Evolutionary conservation across 2,329 filamentous ascomycete species (phyloP), one percentile per base, ranked within the genome.

Genomic region (Basipetospora chlamydospora): DNA sequence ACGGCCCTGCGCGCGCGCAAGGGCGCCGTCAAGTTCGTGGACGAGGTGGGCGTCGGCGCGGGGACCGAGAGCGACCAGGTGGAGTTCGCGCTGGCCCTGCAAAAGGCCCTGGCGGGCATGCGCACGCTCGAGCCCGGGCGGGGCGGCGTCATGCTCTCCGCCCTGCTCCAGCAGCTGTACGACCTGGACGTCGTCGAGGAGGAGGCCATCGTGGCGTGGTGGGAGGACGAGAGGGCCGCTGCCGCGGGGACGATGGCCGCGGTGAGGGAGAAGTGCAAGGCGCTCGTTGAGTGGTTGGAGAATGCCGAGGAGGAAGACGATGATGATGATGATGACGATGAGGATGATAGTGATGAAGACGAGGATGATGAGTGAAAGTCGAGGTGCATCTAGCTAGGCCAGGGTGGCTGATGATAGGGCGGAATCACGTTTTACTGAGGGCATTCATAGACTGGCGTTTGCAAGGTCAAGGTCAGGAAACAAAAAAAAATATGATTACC

Each of bases 161-260:
- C 78, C 26, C 63, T 85, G 47, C 71, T 85, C 46, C 90, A 92
- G 60, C 82, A 86, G 55, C 64, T 96, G 35, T 92, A 93, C 52
- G 75, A 81, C 45, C 58, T 81, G 33, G 90, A 96, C 45, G 68
- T 93, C 12, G 60, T 95, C 2, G 85, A 94, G 52, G 85, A 94
- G 50, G 87, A 95, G 28, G 86, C 81, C 0, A 82, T 94, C 45
- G 61, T 88, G 48, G 70, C 71, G 33, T 98, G 90, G 90, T 96
- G 87, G 87, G 71, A 66, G 15, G 80, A 93, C 53, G 66, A 70
- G 33, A 56, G 77, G 49, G 78, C 80, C 5, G 68, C 60, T 17
- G 76, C 75, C 38, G 75, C 66, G 11, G 79, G 81, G 38, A 70
- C 72, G 37, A 73, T 95, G 77, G 58, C 58, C 41, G 69, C 61